A percentile compares a stretch with the other conserved stretches of the same genome.
phyloP scores from a whole-genome alignment of 106 monocot species.

The Acorus calamus region DNA sequence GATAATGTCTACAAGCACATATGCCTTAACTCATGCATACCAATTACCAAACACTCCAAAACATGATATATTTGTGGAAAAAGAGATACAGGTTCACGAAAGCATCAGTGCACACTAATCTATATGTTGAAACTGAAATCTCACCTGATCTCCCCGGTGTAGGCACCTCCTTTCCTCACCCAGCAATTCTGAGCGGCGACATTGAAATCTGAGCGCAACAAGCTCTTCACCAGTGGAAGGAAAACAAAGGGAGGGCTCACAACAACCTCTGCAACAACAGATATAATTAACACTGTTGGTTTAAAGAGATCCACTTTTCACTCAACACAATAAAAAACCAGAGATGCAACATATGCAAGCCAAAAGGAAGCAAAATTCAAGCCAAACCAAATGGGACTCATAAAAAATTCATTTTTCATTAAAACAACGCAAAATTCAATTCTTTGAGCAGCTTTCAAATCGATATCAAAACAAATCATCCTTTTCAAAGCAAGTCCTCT shows the following conservation, averaged over 20 bases:
- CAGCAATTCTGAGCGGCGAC: conserved; percentile 89
- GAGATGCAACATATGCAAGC: not conserved
- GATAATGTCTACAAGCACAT: too few species aligned
- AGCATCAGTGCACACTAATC: too few species aligned
- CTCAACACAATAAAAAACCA: not conserved
- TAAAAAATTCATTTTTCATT: too few species aligned
- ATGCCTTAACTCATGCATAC: too few species aligned
- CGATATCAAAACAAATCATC: too few species aligned
- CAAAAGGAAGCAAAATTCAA: not conserved
- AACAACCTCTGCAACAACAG: conserved; percentile 43
- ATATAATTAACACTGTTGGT: too few species aligned
- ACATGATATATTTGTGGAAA: too few species aligned
- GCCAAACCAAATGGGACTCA: not conserved
- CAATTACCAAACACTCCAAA: too few species aligned
- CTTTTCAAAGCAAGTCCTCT: too few species aligned
- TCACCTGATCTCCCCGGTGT: conserved; percentile 74
- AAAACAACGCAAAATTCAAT: too few species aligned
- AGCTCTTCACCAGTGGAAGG: conserved; percentile 52
- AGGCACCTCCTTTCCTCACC: conserved; percentile 78
- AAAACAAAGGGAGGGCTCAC: conserved; percentile 88
- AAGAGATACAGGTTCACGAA: too few species aligned
- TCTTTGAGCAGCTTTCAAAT: too few species aligned
- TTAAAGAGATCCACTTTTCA: not conserved
- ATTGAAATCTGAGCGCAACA: conserved; percentile 53
- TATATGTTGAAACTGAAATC: not conserved